Evolutionary conservation across 2,329 filamentous ascomycete species (phyloP).

Genomic region (Trichoderma hamatum): DNA sequence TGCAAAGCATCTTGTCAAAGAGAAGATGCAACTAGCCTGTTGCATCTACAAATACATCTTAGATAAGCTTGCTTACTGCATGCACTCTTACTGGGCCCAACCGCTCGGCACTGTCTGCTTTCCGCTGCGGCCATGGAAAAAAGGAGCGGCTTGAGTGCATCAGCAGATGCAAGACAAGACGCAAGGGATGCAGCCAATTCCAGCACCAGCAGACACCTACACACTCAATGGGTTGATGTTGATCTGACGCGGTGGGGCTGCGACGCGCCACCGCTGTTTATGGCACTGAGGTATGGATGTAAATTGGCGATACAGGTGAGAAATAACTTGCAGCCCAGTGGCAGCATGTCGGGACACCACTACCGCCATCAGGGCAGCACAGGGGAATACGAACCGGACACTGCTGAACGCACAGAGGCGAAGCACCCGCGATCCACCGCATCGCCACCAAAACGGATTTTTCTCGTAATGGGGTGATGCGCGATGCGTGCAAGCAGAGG

Average conservation of each 20-base stretch:
- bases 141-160: neutral
- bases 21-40: neutral
- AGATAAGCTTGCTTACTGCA: neutral
- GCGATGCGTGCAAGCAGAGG: neutral
- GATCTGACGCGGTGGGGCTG: conserved; percentile 11
- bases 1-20: neutral
- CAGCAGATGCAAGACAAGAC: neutral
- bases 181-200: conserved; percentile 13
- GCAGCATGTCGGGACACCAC: neutral
- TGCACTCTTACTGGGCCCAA: neutral
- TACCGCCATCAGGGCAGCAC: neutral
- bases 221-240: neutral
- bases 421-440: conserved; percentile 8
- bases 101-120: neutral
- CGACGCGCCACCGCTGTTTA: neutral
- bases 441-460: conserved; percentile 2
- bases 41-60: neutral
- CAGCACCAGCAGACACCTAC: neutral
- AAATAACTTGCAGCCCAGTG: neutral
- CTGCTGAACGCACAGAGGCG: neutral
- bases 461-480: conserved; percentile 13
- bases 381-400: neutral
- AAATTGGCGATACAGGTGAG: neutral
- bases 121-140: neutral
- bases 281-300: neutral